phyloP scores from a whole-genome alignment of 306 rosid species.

The Heteromeles arbutifolia region DNA sequence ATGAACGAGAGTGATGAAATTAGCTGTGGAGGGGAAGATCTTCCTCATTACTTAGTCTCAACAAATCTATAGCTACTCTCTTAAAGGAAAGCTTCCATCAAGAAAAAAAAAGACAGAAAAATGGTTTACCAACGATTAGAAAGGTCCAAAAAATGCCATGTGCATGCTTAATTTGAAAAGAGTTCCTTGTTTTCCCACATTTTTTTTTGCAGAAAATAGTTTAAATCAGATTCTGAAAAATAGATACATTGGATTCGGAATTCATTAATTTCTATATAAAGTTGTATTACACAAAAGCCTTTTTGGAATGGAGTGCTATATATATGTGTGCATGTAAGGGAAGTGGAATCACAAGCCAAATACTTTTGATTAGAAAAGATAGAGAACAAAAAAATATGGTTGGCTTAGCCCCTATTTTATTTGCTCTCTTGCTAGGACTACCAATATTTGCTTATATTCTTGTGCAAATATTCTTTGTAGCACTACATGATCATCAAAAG shows the following conservation, averaged over 20 bases:
- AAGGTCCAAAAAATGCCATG: background rate
- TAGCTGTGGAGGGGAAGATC: background rate
- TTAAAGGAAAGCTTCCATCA: background rate
- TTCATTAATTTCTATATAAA: background rate
- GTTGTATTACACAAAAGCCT: too few relatives aligned
- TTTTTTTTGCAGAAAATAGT: background rate
- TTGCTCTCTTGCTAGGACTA: slow-evolving; percentile 22
- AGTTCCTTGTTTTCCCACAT: background rate
- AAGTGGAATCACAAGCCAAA: background rate
- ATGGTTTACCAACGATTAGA: background rate
- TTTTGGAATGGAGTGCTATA: background rate
- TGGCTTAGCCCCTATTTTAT: slow-evolving; percentile 11
- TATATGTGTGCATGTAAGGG: background rate
- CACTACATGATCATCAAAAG: background rate
- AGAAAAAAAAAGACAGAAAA: background rate
- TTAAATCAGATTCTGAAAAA: background rate
- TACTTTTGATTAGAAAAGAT: background rate
- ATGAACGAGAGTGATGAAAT: background rate
- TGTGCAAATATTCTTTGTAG: slow-evolving; percentile 20
- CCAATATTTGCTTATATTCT: slow-evolving; percentile 24
- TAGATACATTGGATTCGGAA: background rate
- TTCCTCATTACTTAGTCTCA: background rate
- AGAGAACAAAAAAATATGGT: slow-evolving; percentile 20
- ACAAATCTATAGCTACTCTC: background rate
- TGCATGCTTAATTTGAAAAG: background rate